These are phyloP conservation scores for Metarhizium humberi DNA, from an alignment of 2,329 filamentous ascomycete species.

Conservation along the genomic window DNA sequence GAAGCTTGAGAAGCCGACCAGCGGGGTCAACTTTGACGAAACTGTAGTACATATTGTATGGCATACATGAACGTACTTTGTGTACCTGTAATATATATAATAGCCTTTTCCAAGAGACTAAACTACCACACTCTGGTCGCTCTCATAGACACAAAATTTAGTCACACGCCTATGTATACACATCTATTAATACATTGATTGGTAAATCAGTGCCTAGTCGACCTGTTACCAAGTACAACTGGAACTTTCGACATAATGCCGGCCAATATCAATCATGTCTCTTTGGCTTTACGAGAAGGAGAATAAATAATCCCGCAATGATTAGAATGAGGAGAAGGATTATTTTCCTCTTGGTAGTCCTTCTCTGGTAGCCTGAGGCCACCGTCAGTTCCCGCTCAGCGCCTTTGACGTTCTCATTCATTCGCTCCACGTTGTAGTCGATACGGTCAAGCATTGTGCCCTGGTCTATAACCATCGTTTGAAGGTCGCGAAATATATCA, in stretches of 20 bases:
- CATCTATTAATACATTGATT: neutral
- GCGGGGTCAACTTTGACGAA: neutral
- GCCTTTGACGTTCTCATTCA: constrained; percentile 86
- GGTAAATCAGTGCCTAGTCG: neutral
- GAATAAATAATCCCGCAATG: constrained; percentile 77
- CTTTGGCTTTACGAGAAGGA: constrained; percentile 74
- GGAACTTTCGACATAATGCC: neutral
- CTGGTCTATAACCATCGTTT: constrained; percentile 90
- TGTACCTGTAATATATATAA: neutral
- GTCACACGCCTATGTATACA: neutral
- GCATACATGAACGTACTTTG: neutral
- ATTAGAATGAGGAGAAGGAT: constrained; percentile 81
- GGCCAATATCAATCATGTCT: constrained; percentile 20
- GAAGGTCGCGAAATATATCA: constrained; percentile 92
- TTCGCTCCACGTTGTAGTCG: constrained; percentile 95
- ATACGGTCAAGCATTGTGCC: constrained; percentile 88
- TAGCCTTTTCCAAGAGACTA: constrained; percentile 2
- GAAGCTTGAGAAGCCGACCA: neutral
- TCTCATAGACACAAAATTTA: neutral
- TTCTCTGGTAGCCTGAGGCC: constrained; percentile 80
- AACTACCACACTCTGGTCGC: neutral
- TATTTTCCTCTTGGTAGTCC: constrained; percentile 82
- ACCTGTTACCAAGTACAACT: neutral
- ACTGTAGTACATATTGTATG: neutral
- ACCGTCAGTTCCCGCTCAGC: constrained; percentile 88